Evolutionary conservation across 2,329 filamentous ascomycete species (phyloP).

Genomic region (Ophiocordyceps camponoti-saundersi): DNA sequence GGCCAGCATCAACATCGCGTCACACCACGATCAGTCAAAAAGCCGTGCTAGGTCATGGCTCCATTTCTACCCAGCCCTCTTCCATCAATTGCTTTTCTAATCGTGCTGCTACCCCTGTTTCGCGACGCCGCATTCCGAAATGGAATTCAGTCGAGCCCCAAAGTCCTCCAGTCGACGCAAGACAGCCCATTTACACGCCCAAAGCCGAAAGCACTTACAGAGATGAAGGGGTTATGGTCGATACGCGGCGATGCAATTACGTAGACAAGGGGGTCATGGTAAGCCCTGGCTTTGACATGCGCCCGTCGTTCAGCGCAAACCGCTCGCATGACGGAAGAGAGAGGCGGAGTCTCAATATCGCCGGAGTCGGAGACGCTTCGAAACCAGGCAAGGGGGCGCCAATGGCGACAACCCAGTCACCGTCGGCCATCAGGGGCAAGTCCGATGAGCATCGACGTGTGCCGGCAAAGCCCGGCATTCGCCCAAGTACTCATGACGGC

Average conservation of each 20-base stretch:
- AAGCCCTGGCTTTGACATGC: slow-evolving; percentile 1
- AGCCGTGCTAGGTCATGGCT: background rate
- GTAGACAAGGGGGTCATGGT: slow-evolving; percentile 8
- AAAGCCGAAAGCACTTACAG: background rate
- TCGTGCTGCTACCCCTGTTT: background rate
- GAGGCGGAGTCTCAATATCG: background rate
- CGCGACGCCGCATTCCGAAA: background rate
- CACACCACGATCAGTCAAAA: background rate
- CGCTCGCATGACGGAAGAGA: background rate
- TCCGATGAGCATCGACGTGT: background rate
- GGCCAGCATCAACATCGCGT: background rate
- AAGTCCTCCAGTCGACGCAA: background rate
- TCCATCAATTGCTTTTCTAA: background rate
- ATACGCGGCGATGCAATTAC: slow-evolving; percentile 1
- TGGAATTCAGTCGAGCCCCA: background rate
- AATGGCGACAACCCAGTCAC: background rate
- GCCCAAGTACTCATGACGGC: background rate
- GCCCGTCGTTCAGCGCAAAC: background rate
- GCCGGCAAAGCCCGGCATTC: background rate
- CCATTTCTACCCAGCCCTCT: background rate
- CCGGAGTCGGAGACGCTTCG: background rate
- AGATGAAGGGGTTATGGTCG: background rate
- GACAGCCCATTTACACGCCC: background rate
- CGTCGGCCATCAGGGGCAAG: background rate
- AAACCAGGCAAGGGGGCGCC: background rate